Percentiles rank a stretch among this genome's conserved stretches.
Conservation (phyloP, 345 rosid genomes). For the Noccaea bulbosa region DNA sequence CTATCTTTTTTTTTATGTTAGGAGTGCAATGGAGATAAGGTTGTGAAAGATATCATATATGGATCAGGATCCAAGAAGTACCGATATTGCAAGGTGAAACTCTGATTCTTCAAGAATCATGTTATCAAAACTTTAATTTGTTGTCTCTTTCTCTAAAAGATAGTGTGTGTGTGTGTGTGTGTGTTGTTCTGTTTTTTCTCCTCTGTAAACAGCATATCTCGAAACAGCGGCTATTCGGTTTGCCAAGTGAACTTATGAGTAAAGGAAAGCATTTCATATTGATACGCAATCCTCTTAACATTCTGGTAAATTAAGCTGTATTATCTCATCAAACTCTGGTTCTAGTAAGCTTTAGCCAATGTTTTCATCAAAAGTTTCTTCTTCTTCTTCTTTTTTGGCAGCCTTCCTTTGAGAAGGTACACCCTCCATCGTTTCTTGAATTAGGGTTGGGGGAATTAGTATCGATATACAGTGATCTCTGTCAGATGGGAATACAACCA, state of each 20-base stretch:
- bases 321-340: background rate
- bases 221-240: conserved; percentile 64
- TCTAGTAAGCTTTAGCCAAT: background rate
- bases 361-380: conserved; percentile 24
- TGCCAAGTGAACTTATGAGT: conserved; percentile 68
- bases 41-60: conserved; percentile 66
- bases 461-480: conserved; percentile 71
- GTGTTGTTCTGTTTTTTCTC: background rate
- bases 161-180: no score
- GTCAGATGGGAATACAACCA: conserved; percentile 67
- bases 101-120: conserved; percentile 3
- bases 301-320: conserved; percentile 54
- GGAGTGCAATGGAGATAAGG: conserved; percentile 75
- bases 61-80: conserved; percentile 74
- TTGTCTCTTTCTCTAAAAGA: conserved; percentile 6
- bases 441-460: conserved; percentile 74
- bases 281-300: conserved; percentile 74
- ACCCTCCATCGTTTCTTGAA: conserved; percentile 74
- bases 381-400: conserved; percentile 42
- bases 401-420: conserved; percentile 77
- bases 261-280: conserved; percentile 84
- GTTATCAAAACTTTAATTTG: background rate
- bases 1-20: conserved; percentile 15
- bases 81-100: conserved; percentile 80
- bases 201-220: conserved; percentile 60